Percentiles rank a stretch among this genome's conserved stretches.
Conservation (phyloP, 257 asterid genomes). For the Solanum pimpinellifolium region DNA sequence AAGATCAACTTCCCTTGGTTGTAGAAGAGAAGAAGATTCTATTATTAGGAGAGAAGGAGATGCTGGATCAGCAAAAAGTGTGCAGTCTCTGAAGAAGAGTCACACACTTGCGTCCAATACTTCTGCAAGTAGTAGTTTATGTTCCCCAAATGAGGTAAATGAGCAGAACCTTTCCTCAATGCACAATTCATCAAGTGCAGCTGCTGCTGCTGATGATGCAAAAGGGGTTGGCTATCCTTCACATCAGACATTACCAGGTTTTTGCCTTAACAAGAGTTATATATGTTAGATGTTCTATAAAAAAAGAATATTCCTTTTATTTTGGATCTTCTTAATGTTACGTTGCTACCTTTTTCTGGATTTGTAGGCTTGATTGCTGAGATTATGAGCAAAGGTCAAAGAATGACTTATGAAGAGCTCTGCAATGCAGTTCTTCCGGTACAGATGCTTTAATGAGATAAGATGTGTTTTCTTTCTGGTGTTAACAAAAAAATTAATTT, state of each 20-base stretch:
- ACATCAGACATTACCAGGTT: conserved; percentile 79
- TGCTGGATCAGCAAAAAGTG: conserved; percentile 24
- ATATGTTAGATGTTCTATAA: background rate
- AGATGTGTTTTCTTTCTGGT: background rate
- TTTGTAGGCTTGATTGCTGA: conserved; percentile 82
- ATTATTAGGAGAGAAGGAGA: conserved; percentile 49
- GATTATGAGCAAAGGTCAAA: conserved; percentile 84
- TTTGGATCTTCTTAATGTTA: background rate
- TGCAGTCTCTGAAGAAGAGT: conserved; percentile 33
- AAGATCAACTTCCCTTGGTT: conserved; percentile 41
- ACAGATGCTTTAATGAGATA: conserved; percentile 11
- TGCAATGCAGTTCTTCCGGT: conserved; percentile 89
- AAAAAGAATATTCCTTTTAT: background rate
- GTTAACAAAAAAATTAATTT: background rate
- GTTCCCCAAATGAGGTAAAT: conserved; percentile 47
- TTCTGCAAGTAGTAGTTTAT: conserved; percentile 35
- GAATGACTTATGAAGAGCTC: conserved; percentile 82
- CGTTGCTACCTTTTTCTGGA: background rate
- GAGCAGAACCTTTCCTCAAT: conserved; percentile 31
- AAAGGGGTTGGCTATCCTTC: conserved; percentile 36
- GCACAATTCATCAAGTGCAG: conserved; percentile 38
- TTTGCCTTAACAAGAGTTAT: conserved; percentile 3
- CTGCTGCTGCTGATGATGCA: conserved; percentile 56
- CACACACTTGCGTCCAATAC: conserved; percentile 8
- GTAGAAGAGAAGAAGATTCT: conserved; percentile 43